Evolutionary conservation across 1,139 yeast genomes (phyloP), one percentile per base, ranked within the genome.

Genomic region (Meyerozyma elateridarum): DNA sequence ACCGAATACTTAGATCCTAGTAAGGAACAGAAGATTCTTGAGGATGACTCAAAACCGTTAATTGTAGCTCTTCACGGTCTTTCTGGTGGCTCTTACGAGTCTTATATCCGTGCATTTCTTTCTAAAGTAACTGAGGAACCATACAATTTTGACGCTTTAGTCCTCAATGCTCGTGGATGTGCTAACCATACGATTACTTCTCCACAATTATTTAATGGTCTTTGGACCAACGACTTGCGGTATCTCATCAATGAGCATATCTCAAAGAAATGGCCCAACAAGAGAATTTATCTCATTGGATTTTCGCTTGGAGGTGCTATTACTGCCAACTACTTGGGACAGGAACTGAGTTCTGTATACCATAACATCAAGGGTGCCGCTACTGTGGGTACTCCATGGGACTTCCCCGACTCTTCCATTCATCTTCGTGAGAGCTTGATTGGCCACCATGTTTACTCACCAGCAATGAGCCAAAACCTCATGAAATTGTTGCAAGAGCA

Each of bases 81-180:
- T 28, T 69, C 80, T 8, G 84, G 84, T 12, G 83, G 84, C 0
- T 74, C 81, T 7, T 71, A 70, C 45, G 84, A 76, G 49, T 59
- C 74, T 27, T 76, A 76, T 38, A 66, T 76, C 17, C 55, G 81
- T 25, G 60, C 76, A 2, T 57, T 66, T 19, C 44, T 74, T 25
- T 38, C 50, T 25, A 51, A 56, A 28, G 53, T 73, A 24, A 58
- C 66, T 4, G 42, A 44, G 1, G 51, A 51, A 2, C 59, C 61
- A 20, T 51, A 51, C 40, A 56, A 54, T 8, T 70, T 76, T 39
- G 80, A 76, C 46, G 76, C 74, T 1, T 51, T 75, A 39, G 81
- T 75, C 8, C 49, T 76, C 33, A 76, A 75, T 41, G 64, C 79
- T 4, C 56, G 84, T 32, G 84, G 84, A 1, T 76, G 84, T 51